Evolutionary conservation across 2,329 filamentous ascomycete genomes (phyloP).

Genomic region (Pestalotiopsis sp.): DNA sequence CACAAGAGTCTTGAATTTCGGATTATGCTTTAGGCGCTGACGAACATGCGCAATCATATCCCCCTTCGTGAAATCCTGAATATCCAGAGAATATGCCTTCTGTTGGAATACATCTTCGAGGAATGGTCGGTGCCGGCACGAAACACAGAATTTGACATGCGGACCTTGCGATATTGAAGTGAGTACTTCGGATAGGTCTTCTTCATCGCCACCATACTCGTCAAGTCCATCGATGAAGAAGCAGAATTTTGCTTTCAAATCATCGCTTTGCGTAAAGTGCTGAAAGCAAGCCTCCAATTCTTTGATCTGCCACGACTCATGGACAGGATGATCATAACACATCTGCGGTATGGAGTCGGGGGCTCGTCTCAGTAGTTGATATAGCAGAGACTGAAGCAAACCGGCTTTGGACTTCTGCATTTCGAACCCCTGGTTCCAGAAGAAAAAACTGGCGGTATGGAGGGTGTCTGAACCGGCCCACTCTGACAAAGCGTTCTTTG

Average conservation of each 20-base stretch:
- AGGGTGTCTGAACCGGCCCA: not conserved
- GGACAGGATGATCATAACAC: not conserved
- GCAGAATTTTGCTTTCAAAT: not conserved
- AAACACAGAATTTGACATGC: not conserved
- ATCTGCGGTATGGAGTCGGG: not conserved
- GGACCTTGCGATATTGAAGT: not conserved
- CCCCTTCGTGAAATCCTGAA: not conserved
- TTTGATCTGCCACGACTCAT: not conserved
- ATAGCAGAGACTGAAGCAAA: not conserved
- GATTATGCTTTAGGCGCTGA: not conserved
- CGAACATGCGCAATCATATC: not conserved
- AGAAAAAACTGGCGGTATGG: not conserved
- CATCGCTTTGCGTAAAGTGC: not conserved
- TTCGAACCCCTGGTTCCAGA: not conserved
- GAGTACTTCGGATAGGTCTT: not conserved
- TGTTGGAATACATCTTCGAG: not conserved
- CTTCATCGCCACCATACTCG: not conserved
- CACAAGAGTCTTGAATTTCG: not conserved
- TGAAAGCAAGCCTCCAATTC: not conserved
- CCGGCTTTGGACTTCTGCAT: not conserved
- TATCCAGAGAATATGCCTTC: not conserved
- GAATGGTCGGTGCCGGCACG: not conserved
- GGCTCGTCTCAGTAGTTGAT: not conserved
- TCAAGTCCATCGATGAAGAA: not conserved
- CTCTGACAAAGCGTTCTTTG: not conserved